These are phyloP conservation scores for Leccinum ochraceum DNA, from an alignment of 768 basidiomycete species.

Conservation along the genomic window DNA sequence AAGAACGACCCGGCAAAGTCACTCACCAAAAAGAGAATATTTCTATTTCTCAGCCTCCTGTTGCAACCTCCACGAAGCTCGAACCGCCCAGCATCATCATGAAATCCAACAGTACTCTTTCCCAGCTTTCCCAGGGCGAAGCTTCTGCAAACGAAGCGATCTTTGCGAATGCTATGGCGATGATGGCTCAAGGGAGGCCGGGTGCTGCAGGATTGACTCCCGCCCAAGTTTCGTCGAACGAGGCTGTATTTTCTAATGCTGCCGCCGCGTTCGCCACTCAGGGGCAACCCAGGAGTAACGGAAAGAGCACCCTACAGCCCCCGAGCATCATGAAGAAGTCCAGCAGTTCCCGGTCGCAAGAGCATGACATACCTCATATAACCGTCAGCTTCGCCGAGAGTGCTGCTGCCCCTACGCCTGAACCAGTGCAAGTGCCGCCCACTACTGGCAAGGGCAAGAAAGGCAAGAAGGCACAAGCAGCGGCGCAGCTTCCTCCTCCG, in stretches of 20 bases:
- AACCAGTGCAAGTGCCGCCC: conserved; percentile 12
- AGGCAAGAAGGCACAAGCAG: conserved; percentile 25
- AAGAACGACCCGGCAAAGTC: conserved; percentile 15
- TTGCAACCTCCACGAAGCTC: conserved; percentile 15
- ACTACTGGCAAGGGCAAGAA: conserved; percentile 25
- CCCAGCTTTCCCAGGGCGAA: conserved; percentile 31
- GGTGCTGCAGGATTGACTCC: conserved; percentile 12
- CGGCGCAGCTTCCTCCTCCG: conserved; percentile 10
- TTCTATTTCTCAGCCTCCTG: conserved; percentile 13
- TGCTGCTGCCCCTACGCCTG: neutral
- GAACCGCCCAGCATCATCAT: conserved; percentile 25
- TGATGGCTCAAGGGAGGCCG: conserved; percentile 19
- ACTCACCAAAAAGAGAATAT: conserved; percentile 32
- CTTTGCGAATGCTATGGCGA: conserved; percentile 28
- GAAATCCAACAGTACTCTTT: conserved; percentile 29
- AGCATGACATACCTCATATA: conserved; percentile 29
- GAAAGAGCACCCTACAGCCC: conserved; percentile 16
- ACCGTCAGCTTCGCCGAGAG: conserved; percentile 27
- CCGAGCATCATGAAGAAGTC: conserved; percentile 31
- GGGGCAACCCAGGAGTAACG: conserved; percentile 6
- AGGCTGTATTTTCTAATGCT: conserved; percentile 26
- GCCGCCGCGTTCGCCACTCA: conserved; percentile 17
- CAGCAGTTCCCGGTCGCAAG: conserved; percentile 27
- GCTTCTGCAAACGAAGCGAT: conserved; percentile 25
- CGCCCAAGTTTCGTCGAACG: conserved; percentile 27